Base-by-base conservation (phyloP, 306 rosid genomes). In the Cicer pinnatifidum region DNA sequence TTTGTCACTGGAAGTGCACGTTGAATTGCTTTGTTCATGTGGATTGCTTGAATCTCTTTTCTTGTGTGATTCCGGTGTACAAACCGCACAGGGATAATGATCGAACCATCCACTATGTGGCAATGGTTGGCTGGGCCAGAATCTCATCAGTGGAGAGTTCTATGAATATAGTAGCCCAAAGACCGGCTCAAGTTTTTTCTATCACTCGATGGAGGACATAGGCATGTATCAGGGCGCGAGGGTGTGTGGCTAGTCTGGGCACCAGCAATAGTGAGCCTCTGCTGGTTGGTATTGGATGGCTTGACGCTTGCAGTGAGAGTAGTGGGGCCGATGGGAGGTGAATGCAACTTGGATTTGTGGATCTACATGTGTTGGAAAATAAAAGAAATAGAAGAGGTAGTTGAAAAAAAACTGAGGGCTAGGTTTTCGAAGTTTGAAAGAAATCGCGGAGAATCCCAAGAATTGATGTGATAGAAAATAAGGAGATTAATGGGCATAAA, bases 241-340 rank as follows among this genome's bases (percentile, higher is more conserved):
- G 28, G 16, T 13, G 11, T 1, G 40, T 20, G 68, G 48, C 13
- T 54, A 33, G 10, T 53, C n/a, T 12, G 9, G 60, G 37, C 11
- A 54, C 41, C 41, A 56, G 51, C 10, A 35, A 46, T 3, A 5
- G 23, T 15, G 48, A 28, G 47, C 45, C 2, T 54, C 39, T 53
- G 39, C 48, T 51, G 38, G 45, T 75, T 10, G 43, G 43, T 33
- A 58, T 59, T 11, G 37, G 40, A 7, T 11, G 48, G 48, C 33
- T 39, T 53, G 68, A 4, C 38, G 8, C 19, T 38, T 39, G 47
- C 51, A 38, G 56, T 65, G n/a, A 10, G 51, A n/a, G 50, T 15
- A 10, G 69, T 63, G 50, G 68, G 17, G 65, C 16, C 6, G 65
- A 46, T 62, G 46, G 69, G 46, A 59, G 19, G 46, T 52, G 80